A percentile compares a stretch with the other conserved stretches of the same genome.
Evolutionary conservation across 2,329 filamentous ascomycete species (phyloP).

Genomic region (Fusarium sp.): DNA sequence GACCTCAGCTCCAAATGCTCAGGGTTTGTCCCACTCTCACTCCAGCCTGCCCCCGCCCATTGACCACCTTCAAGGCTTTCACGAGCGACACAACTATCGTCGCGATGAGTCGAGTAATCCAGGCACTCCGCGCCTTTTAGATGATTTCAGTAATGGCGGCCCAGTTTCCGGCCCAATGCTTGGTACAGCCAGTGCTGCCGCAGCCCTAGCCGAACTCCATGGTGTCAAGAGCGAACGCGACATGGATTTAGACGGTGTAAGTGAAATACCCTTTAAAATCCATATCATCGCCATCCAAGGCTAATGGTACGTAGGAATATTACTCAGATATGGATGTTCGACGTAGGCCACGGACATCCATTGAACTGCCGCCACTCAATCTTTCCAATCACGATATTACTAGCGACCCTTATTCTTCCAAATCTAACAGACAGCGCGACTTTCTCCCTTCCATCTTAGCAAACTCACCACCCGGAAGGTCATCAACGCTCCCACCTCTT

Average conservation of each 20-base stretch:
- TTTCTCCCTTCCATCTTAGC: conserved; percentile 85
- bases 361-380: conserved; percentile 80
- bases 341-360: conserved; percentile 73
- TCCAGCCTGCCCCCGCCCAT: conserved; percentile 29
- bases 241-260: conserved; percentile 82
- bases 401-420: conserved; percentile 78
- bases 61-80: conserved; percentile 48
- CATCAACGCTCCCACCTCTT: conserved; percentile 87
- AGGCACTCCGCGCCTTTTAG: conserved; percentile 75
- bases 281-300: conserved; percentile 20
- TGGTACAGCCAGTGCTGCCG: conserved; percentile 78
- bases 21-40: conserved; percentile 48
- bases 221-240: conserved; percentile 81
- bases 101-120: conserved; percentile 75
- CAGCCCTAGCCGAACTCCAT: conserved; percentile 85
- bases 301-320: conserved; percentile 65
- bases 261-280: conserved; percentile 53
- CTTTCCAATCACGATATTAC: conserved; percentile 70
- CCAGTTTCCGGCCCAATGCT: conserved; percentile 56
- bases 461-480: conserved; percentile 86
- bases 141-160: conserved; percentile 71
- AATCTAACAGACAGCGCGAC: conserved; percentile 74
- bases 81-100: conserved; percentile 69
- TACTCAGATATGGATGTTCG: conserved; percentile 77
- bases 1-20: conserved; percentile 50